Conservation (phyloP, 768 basidiomycete genomes). For the Pleurotus sapidus region DNA sequence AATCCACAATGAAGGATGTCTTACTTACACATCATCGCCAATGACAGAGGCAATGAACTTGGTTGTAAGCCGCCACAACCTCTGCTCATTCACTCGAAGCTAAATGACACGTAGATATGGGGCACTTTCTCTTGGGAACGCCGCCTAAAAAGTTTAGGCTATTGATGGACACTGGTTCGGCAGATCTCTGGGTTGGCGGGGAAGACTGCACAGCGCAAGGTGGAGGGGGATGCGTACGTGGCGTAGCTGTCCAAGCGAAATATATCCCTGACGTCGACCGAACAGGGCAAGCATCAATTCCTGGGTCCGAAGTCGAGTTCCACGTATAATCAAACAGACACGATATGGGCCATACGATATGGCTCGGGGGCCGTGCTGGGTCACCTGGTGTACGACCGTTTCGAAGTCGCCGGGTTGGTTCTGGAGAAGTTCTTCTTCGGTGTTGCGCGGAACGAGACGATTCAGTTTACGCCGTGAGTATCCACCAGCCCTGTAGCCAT, state of each 20-base stretch:
- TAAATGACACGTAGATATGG: background rate
- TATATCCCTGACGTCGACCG: background rate
- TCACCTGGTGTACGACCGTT: slow-evolving; percentile 1
- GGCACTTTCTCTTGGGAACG: slow-evolving; percentile 17
- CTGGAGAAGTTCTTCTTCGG: slow-evolving; percentile 3
- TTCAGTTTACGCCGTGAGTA: slow-evolving; percentile 7
- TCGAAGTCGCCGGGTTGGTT: background rate
- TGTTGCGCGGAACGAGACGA: slow-evolving; percentile 5
- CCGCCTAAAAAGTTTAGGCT: slow-evolving; percentile 35
- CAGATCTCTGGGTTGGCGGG: slow-evolving; percentile 42
- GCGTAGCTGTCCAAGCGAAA: background rate
- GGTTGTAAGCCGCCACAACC: background rate
- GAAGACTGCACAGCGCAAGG: slow-evolving; percentile 19
- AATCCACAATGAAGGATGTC: background rate
- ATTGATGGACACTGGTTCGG: slow-evolving; percentile 45
- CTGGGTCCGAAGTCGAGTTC: slow-evolving; percentile 57
- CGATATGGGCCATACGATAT: slow-evolving; percentile 41
- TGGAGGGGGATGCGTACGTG: slow-evolving; percentile 5
- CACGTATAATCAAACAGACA: slow-evolving; percentile 47
- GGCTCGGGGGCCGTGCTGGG: slow-evolving; percentile 6
- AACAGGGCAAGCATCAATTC: slow-evolving; percentile 51
- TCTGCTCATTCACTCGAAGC: too few species aligned
- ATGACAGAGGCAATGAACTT: background rate
- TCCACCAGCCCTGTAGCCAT: too few species aligned
- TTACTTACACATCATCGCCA: background rate